phyloP scores from a whole-genome alignment of 2,329 filamentous ascomycete species.

The Bertia moriformis region DNA sequence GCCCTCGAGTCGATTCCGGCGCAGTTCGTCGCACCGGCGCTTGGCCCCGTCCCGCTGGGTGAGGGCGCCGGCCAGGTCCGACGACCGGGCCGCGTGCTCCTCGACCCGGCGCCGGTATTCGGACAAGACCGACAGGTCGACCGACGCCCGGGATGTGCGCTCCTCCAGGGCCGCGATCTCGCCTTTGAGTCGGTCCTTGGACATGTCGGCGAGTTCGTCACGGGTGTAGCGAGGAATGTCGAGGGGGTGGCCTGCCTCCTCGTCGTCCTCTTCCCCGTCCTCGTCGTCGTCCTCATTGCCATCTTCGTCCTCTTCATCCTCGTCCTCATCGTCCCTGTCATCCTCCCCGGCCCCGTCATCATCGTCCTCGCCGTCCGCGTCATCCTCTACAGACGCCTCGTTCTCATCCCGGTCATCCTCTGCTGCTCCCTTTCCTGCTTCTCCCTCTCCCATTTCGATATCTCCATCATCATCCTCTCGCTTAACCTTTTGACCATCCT shows the following conservation, averaged over 20 bases:
- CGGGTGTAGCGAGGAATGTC: conserved; percentile 66
- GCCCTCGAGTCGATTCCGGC: conserved; percentile 76
- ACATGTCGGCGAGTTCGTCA: conserved; percentile 19
- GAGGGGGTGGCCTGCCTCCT: conserved; percentile 20
- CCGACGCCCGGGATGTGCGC: conserved; percentile 69
- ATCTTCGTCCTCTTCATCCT: conserved; percentile 34
- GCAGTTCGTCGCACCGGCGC: conserved; percentile 81
- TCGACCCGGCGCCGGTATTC: conserved; percentile 79
- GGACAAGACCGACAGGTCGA: conserved; percentile 76
- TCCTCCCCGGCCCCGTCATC: conserved; percentile 6
- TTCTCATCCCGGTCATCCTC: too few relatives aligned
- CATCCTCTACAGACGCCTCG: background rate
- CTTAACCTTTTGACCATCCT: conserved; percentile 14
- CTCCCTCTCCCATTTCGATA: conserved; percentile 5
- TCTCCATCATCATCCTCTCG: conserved; percentile 7
- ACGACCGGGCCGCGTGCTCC: conserved; percentile 68
- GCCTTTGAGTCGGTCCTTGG: conserved; percentile 50
- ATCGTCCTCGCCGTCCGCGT: background rate
- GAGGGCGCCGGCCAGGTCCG: conserved; percentile 69
- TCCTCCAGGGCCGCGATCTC: conserved; percentile 55
- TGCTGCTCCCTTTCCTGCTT: too few relatives aligned
- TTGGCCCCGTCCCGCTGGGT: conserved; percentile 71
- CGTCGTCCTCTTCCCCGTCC: conserved; percentile 4
- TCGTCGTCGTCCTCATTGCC: conserved; percentile 47
- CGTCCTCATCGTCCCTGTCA: conserved; percentile 7